Percentiles rank a stretch among this genome's conserved stretches.
phyloP scores from a whole-genome alignment of 2,329 filamentous ascomycete genomes.

The Neopestalotiopsis sp. region DNA sequence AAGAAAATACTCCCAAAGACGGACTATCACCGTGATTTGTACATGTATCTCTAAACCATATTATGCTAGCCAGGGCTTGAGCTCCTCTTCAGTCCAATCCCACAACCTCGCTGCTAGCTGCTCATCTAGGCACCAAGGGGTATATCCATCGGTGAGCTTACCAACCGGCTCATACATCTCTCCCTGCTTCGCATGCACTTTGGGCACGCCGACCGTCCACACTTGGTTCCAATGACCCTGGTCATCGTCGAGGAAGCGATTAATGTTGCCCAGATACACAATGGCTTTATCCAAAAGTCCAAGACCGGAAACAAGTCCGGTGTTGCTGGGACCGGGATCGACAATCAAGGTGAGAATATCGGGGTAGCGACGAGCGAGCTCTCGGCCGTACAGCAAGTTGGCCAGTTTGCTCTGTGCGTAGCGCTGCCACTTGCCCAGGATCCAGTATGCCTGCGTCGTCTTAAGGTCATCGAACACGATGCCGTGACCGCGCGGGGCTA shows the following conservation, averaged over 20 bases:
- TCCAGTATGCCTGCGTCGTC: neutral
- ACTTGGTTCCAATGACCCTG: constrained; percentile 30
- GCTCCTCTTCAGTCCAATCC: constrained; percentile 38
- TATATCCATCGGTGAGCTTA: constrained; percentile 25
- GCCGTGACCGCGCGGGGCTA: neutral
- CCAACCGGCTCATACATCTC: constrained; percentile 40
- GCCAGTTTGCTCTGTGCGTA: constrained; percentile 48
- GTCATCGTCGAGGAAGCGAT: constrained; percentile 2
- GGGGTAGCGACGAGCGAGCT: constrained; percentile 45
- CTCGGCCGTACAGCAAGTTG: constrained; percentile 47
- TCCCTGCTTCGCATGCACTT: constrained; percentile 31
- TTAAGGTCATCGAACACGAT: neutral
- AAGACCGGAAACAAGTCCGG: constrained; percentile 32
- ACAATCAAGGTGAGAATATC: constrained; percentile 41
- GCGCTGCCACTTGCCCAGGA: constrained; percentile 1
- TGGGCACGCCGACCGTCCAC: constrained; percentile 41
- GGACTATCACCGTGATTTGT: no score
- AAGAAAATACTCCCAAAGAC: no score
- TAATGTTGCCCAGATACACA: constrained; percentile 24
- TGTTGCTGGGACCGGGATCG: constrained; percentile 48
- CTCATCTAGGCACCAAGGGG: constrained; percentile 25
- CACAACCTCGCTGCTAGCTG: constrained; percentile 34
- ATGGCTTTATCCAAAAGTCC: constrained; percentile 20
- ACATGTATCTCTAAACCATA: neutral
- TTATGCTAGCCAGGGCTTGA: constrained; percentile 19